phyloP scores from a whole-genome alignment of 805 yeast genomes.

The Lipomyces yamanashiensis region DNA sequence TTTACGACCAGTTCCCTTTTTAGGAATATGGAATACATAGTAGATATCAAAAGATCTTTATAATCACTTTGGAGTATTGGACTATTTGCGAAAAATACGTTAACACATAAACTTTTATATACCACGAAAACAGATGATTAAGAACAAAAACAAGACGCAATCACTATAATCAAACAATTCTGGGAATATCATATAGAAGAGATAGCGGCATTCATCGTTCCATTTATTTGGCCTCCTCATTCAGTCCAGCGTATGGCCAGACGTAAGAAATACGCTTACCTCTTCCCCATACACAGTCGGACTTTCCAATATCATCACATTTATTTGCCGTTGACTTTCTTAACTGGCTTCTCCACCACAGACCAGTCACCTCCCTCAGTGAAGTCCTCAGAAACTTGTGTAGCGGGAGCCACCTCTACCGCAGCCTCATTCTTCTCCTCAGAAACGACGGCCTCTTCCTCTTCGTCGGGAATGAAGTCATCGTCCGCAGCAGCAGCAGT shows the following conservation, averaged over 20 bases:
- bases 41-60: too few species aligned
- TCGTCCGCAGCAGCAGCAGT: slow-evolving; percentile 29
- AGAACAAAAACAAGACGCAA: neutral
- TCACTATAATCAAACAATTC: neutral
- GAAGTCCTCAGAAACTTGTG: slow-evolving; percentile 22
- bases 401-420: slow-evolving; percentile 24
- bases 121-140: slow-evolving; percentile 3
- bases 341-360: slow-evolving; percentile 31
- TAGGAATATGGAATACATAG: too few species aligned
- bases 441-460: slow-evolving; percentile 22
- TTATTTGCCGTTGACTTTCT: slow-evolving; percentile 25
- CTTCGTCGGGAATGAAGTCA: slow-evolving; percentile 33
- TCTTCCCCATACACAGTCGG: neutral
- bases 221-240: too few species aligned
- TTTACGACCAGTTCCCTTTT: neutral
- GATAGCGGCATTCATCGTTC: too few species aligned
- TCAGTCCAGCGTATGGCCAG: too few species aligned
- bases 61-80: too few species aligned
- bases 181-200: neutral
- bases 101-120: slow-evolving; percentile 2
- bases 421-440: slow-evolving; percentile 12
- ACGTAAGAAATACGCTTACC: too few species aligned
- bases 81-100: neutral
- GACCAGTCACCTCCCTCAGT: slow-evolving; percentile 38
- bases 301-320: neutral